A percentile compares a stretch with the other conserved stretches of the same genome.
phyloP scores from a whole-genome alignment of 108 stramenopile species.

The Asterionellopsis glacialis region DNA sequence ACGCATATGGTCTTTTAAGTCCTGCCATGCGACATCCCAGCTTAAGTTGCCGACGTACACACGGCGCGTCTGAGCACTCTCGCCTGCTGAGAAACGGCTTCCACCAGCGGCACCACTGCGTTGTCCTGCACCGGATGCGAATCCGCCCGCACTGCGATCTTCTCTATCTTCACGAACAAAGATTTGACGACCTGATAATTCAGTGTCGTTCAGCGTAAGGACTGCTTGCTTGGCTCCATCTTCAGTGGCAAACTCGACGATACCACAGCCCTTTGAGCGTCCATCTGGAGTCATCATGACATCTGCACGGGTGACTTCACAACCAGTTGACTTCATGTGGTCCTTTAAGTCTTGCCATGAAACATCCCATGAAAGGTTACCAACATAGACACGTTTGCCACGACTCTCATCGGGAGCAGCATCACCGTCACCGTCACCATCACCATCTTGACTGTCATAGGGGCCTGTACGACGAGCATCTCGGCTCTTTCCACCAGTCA shows the following conservation, averaged over 20 bases:
- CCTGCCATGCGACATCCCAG: conserved; percentile 79
- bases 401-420: neutral
- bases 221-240: conserved; percentile 69
- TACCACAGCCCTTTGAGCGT: conserved; percentile 87
- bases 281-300: conserved; percentile 73
- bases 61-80: conserved; percentile 42
- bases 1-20: conserved; percentile 92
- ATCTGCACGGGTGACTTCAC: conserved; percentile 76
- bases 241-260: conserved; percentile 74
- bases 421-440: neutral
- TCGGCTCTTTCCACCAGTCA: too few species aligned
- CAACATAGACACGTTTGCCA: conserved; percentile 70
- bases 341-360: conserved; percentile 94
- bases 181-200: conserved; percentile 58
- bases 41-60: conserved; percentile 88
- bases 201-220: conserved; percentile 67
- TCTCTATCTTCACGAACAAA: conserved; percentile 75
- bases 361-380: conserved; percentile 82
- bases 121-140: conserved; percentile 19
- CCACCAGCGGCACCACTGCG: conserved; percentile 6
- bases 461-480: neutral
- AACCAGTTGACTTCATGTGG: conserved; percentile 80
- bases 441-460: neutral
- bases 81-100: conserved; percentile 37
- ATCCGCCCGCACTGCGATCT: conserved; percentile 16